Percentiles rank a stretch among this genome's conserved stretches.
Evolutionary conservation across 2,329 filamentous ascomycete species (phyloP).

Genomic region (Fusarium luffae): DNA sequence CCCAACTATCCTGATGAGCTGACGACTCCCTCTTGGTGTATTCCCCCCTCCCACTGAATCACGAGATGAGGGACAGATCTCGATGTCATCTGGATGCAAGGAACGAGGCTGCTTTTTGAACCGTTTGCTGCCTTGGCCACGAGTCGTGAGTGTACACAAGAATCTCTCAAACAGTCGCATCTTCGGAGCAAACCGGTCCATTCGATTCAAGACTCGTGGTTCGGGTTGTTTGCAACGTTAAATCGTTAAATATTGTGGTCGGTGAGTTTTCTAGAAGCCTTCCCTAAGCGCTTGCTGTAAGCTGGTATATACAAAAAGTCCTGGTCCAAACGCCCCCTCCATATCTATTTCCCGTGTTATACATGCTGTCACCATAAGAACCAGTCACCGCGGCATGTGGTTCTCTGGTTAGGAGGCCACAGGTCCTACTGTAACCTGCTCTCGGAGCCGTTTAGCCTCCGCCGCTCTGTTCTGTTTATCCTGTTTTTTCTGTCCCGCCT

Average conservation of each 20-base stretch:
- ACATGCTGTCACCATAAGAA: slow-evolving; percentile 30
- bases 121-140: slow-evolving; percentile 7
- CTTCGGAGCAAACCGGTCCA: slow-evolving; percentile 21
- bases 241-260: slow-evolving; percentile 6
- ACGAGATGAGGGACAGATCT: slow-evolving; percentile 24
- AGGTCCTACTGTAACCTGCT: slow-evolving; percentile 68
- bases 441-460: slow-evolving; percentile 58
- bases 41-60: slow-evolving; percentile 20
- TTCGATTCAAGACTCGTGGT: slow-evolving; percentile 7
- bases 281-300: slow-evolving; percentile 6
- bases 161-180: slow-evolving; percentile 7
- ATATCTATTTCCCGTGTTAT: slow-evolving; percentile 15
- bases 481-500: slow-evolving; percentile 63
- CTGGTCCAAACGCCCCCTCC: slow-evolving; percentile 15
- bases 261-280: slow-evolving; percentile 21
- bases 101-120: neutral
- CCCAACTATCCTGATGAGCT: neutral
- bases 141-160: slow-evolving; percentile 7
- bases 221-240: slow-evolving; percentile 4
- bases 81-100: slow-evolving; percentile 4
- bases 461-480: slow-evolving; percentile 52
- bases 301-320: neutral
- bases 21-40: slow-evolving; percentile 10
- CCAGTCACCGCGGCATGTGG: slow-evolving; percentile 5
- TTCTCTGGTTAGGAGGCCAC: slow-evolving; percentile 40